These are phyloP conservation scores for Fusarium sulawesiense DNA, from an alignment of 2,329 filamentous ascomycete species.

Conservation along the genomic window DNA sequence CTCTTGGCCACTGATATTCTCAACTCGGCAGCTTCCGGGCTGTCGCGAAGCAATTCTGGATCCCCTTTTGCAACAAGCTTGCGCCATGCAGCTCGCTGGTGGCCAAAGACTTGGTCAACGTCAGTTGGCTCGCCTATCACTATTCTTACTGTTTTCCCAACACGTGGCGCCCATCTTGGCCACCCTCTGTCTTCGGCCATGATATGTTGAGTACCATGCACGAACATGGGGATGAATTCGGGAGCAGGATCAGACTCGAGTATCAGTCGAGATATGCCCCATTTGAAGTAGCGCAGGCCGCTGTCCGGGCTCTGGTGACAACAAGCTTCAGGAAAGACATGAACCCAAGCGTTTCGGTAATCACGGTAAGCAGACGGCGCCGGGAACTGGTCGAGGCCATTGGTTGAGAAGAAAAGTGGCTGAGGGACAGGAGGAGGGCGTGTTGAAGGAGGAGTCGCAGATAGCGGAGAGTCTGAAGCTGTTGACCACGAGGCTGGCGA, in stretches of 20 bases:
- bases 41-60: constrained; percentile 56
- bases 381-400: constrained; percentile 71
- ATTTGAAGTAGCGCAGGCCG: constrained; percentile 96
- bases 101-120: constrained; percentile 79
- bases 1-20: constrained; percentile 82
- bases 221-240: constrained; percentile 92
- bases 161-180: constrained; percentile 83
- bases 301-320: constrained; percentile 86
- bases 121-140: constrained; percentile 85
- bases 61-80: constrained; percentile 66
- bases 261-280: constrained; percentile 92
- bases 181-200: constrained; percentile 87
- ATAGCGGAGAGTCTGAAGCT: constrained; percentile 23
- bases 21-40: constrained; percentile 73
- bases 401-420: constrained; percentile 71
- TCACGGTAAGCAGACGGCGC: constrained; percentile 77
- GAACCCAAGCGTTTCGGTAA: constrained; percentile 85
- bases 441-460: constrained; percentile 6
- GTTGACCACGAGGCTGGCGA: constrained; percentile 39
- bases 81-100: constrained; percentile 79
- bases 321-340: constrained; percentile 95
- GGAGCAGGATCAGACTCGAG: constrained; percentile 89
- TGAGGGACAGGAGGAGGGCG: constrained; percentile 32
- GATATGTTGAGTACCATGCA: constrained; percentile 87
- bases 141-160: constrained; percentile 76